Conservation (phyloP, 2,329 filamentous ascomycete species). For the Dothidotthia symphoricarpi region DNA sequence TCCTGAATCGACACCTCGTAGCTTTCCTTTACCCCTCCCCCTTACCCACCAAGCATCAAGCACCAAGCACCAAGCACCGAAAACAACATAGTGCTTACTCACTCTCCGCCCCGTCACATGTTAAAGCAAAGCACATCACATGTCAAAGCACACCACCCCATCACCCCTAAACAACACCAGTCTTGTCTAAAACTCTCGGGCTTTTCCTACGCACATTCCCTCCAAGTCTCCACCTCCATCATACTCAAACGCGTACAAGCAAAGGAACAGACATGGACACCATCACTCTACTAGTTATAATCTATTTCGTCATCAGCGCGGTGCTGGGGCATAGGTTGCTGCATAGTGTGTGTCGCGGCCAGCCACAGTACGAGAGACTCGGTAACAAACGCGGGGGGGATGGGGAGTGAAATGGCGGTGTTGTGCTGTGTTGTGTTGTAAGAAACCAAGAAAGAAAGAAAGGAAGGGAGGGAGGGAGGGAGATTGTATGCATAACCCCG, state of each 20-base stretch:
- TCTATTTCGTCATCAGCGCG: constrained; percentile 13
- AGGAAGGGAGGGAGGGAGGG: no score
- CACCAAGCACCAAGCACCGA: no score
- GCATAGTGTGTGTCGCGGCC: constrained; percentile 14
- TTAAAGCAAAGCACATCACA: neutral
- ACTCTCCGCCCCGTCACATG: no score
- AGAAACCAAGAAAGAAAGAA: no score
- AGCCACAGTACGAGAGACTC: constrained; percentile 12
- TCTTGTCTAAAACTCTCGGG: neutral
- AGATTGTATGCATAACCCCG: no score
- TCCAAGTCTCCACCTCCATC: neutral
- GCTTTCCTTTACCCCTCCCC: no score
- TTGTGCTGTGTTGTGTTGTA: no score
- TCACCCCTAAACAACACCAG: neutral
- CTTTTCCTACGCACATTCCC: neutral
- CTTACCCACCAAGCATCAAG: no score
- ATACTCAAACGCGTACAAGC: no score
- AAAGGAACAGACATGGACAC: constrained; percentile 9
- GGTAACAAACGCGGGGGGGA: neutral
- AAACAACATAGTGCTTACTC: no score
- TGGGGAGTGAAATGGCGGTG: no score
- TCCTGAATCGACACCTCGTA: no score
- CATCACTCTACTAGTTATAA: constrained; percentile 6
- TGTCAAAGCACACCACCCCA: neutral
- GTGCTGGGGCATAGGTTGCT: constrained; percentile 10